Conservation (phyloP, 495 filamentous ascomycete species). For the Xylaria intraflava region DNA sequence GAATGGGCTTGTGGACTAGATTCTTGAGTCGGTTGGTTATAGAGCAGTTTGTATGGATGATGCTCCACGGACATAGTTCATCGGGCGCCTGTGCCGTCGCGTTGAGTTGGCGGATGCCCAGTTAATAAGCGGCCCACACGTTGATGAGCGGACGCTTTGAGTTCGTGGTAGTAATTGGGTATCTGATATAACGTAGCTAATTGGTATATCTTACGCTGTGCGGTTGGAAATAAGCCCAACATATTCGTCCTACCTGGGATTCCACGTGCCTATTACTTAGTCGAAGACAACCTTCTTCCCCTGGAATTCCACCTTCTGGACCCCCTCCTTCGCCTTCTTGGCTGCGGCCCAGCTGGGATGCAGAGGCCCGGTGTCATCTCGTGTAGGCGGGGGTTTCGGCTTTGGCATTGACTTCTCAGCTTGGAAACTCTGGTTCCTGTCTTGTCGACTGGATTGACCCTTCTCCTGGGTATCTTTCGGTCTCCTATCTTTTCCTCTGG, state of each 20-base stretch:
- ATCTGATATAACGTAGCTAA: slow-evolving; percentile 3
- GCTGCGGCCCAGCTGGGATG: slow-evolving; percentile 95
- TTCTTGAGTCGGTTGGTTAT: too few relatives aligned
- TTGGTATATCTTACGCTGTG: too few relatives aligned
- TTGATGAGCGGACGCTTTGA: neutral
- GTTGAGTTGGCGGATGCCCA: too few relatives aligned
- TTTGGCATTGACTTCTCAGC: slow-evolving; percentile 28
- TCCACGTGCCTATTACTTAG: slow-evolving; percentile 29
- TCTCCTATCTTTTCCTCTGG: neutral
- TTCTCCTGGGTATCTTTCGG: slow-evolving; percentile 1
- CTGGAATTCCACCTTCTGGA: slow-evolving; percentile 56
- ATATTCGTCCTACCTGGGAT: neutral
- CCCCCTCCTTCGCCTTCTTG: slow-evolving; percentile 72
- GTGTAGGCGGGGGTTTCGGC: slow-evolving; percentile 33
- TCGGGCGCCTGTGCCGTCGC: too few relatives aligned
- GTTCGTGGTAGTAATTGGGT: neutral
- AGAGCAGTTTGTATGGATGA: too few relatives aligned
- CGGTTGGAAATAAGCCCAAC: neutral
- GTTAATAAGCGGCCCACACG: too few relatives aligned
- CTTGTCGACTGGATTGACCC: slow-evolving; percentile 12
- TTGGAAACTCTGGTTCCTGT: slow-evolving; percentile 3
- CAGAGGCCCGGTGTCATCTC: slow-evolving; percentile 57
- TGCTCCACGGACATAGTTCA: too few relatives aligned
- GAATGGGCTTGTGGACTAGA: too few relatives aligned
- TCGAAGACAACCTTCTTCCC: slow-evolving; percentile 93